These are phyloP conservation scores for Globisporangium orthogonon DNA, from an alignment of 352 stramenopile species.

Conservation along the genomic window DNA sequence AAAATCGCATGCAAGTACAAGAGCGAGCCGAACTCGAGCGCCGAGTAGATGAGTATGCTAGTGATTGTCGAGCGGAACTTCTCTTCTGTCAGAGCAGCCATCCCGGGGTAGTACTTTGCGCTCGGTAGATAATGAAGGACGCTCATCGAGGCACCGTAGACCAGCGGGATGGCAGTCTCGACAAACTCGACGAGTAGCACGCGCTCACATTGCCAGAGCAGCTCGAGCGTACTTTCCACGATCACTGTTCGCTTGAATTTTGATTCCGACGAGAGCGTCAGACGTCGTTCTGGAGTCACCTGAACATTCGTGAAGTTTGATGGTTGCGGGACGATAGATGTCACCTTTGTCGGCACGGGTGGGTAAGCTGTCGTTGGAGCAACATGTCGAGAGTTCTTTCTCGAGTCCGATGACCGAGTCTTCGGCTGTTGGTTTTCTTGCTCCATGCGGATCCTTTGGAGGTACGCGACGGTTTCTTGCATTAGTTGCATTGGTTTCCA, in stretches of 20 bases:
- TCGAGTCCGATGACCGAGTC: not conserved
- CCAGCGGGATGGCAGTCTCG: slow-evolving; percentile 25
- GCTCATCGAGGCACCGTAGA: slow-evolving; percentile 20
- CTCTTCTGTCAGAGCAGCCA: slow-evolving; percentile 3
- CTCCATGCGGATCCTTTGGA: not conserved
- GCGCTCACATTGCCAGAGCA: slow-evolving; percentile 29
- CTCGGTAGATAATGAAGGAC: slow-evolving; percentile 21
- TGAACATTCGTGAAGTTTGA: not conserved
- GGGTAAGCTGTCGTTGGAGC: no score
- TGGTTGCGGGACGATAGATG: not conserved
- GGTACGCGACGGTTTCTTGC: not conserved
- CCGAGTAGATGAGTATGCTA: slow-evolving; percentile 17
- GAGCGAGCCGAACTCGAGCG: slow-evolving; percentile 23
- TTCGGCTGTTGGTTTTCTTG: slow-evolving; percentile 1
- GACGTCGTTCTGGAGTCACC: not conserved
- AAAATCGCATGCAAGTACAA: slow-evolving; percentile 9
- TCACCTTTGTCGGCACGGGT: not conserved
- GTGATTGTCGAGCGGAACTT: slow-evolving; percentile 6
- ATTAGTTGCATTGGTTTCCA: not conserved
- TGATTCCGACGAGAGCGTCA: not conserved
- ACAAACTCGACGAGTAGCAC: slow-evolving; percentile 28
- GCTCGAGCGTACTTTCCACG: slow-evolving; percentile 11
- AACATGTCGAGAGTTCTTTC: not conserved
- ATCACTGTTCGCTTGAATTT: not conserved
- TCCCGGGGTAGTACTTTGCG: slow-evolving; percentile 15